Evolutionary conservation across 495 filamentous ascomycete species (phyloP).

Genomic region (Filosporella fistucella): DNA sequence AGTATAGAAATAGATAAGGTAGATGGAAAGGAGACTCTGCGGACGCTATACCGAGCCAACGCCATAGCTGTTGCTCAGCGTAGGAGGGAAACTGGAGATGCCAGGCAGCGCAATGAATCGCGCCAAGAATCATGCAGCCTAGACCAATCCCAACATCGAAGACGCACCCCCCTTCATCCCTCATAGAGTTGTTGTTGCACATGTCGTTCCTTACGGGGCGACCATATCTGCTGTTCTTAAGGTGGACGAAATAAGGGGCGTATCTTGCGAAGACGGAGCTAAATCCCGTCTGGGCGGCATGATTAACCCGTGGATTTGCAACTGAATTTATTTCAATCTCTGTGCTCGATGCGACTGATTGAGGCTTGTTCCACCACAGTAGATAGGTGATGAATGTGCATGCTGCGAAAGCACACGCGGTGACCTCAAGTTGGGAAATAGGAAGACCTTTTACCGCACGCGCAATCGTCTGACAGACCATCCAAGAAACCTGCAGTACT

Average conservation of each 20-base stretch:
- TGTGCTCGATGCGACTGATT: background rate
- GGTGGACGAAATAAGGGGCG: too few species aligned
- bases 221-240: too few species aligned
- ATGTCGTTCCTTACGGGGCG: too few species aligned
- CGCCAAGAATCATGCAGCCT: background rate
- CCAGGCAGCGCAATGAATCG: background rate
- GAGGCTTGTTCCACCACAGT: constrained; percentile 17
- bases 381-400: constrained; percentile 24
- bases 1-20: too few species aligned
- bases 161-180: background rate
- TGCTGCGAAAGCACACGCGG: constrained; percentile 24
- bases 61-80: background rate
- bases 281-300: background rate
- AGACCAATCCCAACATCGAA: too few species aligned
- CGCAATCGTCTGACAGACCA: constrained; percentile 24
- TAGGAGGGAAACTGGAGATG: background rate
- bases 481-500: constrained; percentile 26
- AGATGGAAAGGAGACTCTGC: too few species aligned
- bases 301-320: background rate
- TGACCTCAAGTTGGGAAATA: constrained; percentile 30
- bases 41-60: too few species aligned
- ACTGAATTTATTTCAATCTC: background rate
- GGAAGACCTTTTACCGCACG: constrained; percentile 21
- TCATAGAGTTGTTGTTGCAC: too few species aligned
- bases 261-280: background rate